Evolutionary conservation across 2,329 filamentous ascomycete species (phyloP).

Genomic region (Pseudocercospora fijiensis): DNA sequence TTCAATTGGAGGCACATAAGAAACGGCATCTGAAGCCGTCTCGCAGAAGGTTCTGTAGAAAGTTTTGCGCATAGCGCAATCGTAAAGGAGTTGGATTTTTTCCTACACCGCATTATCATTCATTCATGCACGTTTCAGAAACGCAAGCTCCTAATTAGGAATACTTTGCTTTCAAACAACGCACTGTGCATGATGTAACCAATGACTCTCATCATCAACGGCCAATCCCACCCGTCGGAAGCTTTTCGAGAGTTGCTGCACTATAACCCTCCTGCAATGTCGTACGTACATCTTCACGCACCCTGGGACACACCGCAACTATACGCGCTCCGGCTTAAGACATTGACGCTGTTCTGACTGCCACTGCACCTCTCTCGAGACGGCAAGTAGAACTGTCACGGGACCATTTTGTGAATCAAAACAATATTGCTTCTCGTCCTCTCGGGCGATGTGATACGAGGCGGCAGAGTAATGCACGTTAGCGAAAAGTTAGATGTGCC

Average conservation of each 20-base stretch:
- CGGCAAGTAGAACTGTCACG: background rate
- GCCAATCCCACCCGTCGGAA: background rate
- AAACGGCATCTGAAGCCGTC: background rate
- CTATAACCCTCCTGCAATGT: background rate
- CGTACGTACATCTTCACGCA: background rate
- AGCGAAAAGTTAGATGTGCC: background rate
- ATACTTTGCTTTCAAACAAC: background rate
- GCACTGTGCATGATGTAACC: background rate
- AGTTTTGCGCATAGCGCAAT: background rate
- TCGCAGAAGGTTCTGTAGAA: background rate
- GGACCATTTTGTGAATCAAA: background rate
- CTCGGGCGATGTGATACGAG: background rate
- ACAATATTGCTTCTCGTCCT: background rate
- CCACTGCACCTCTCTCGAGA: background rate
- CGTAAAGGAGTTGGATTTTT: background rate
- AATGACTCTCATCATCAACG: background rate
- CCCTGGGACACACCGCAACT: background rate
- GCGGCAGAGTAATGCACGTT: background rate
- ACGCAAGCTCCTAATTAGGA: background rate
- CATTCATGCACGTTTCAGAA: background rate
- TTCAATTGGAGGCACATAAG: background rate
- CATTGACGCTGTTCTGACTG: no score
- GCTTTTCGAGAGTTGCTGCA: background rate
- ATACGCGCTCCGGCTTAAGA: background rate
- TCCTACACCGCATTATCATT: background rate